A percentile compares a stretch with the other conserved stretches of the same genome.
These are phyloP conservation scores for Malassezia psittaci DNA, from an alignment of 1,284 basidiomycete genomes.

Conservation along the genomic window DNA sequence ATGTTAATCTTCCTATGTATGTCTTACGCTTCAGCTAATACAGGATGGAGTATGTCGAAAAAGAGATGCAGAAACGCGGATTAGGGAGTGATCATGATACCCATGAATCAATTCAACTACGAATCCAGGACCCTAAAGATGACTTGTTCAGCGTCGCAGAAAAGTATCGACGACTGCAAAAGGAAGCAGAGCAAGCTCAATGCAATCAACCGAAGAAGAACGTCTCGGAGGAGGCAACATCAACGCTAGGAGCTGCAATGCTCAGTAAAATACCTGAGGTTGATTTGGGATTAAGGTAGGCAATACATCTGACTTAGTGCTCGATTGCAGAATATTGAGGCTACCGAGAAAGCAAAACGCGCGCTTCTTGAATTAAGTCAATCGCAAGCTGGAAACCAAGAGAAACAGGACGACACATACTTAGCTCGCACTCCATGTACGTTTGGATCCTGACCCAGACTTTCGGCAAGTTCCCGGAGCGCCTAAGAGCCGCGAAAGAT, in stretches of 20 bases:
- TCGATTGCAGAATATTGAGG: constrained; percentile 15
- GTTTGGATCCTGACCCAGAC: background rate
- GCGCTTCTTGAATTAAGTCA: background rate
- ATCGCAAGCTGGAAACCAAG: background rate
- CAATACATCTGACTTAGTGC: background rate
- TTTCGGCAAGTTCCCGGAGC: background rate
- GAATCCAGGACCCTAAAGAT: background rate
- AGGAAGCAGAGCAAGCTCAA: background rate
- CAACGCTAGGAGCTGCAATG: background rate
- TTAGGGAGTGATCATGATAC: background rate
- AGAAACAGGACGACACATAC: background rate
- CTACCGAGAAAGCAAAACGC: constrained; percentile 14
- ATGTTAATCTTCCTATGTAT: background rate
- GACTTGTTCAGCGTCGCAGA: background rate
- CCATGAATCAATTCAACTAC: background rate
- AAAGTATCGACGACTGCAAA: background rate
- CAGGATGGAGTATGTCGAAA: constrained; percentile 1
- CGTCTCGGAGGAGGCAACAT: background rate
- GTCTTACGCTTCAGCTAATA: background rate
- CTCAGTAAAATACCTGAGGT: constrained; percentile 9
- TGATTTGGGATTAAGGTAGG: constrained; percentile 7
- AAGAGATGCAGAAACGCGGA: constrained; percentile 1
- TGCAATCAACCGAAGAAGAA: background rate
- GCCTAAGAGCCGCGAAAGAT: background rate
- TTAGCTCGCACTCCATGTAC: background rate